Conservation (phyloP, 257 asterid species). For the Dorcoceras hygrometricum region DNA sequence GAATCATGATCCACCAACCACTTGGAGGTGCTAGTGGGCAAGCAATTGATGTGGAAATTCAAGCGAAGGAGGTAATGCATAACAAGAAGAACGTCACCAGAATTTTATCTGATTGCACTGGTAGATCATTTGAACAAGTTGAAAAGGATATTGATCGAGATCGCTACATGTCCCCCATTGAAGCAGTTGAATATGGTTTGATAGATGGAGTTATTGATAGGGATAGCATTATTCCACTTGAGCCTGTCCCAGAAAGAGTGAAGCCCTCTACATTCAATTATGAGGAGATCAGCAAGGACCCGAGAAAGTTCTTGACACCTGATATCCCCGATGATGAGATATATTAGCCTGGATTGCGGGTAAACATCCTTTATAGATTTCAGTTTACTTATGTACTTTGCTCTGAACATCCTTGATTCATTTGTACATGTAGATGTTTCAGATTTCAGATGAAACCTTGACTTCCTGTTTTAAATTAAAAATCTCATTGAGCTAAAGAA, state of each 20-base stretch:
- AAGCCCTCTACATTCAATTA: conserved; percentile 55
- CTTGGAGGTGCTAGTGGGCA: conserved; percentile 94
- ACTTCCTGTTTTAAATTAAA: not conserved
- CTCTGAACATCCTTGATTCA: not conserved
- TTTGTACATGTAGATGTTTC: not conserved
- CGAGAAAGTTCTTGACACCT: conserved; percentile 46
- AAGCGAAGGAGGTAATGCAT: conserved; percentile 82
- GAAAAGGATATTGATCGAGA: conserved; percentile 90
- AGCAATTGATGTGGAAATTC: conserved; percentile 87
- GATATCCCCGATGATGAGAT: conserved; percentile 61
- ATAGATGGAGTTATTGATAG: conserved; percentile 88
- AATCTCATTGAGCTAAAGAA: not conserved
- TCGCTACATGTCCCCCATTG: conserved; percentile 92
- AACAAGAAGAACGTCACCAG: conserved; percentile 67
- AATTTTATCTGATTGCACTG: conserved; percentile 61
- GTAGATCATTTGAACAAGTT: conserved; percentile 79
- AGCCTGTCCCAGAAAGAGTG: conserved; percentile 76
- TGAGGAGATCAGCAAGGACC: conserved; percentile 43
- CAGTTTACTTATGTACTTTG: not conserved
- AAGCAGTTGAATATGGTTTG: conserved; percentile 88
- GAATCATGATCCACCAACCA: conserved; percentile 93
- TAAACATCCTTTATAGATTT: conserved; percentile 11
- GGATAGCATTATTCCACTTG: conserved; percentile 75
- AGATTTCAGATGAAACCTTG: not conserved
- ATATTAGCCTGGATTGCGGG: conserved; percentile 43